A percentile compares a stretch with the other conserved stretches of the same genome.
Conservation (phyloP, 768 basidiomycete genomes). For the Suillus tomentosus region DNA sequence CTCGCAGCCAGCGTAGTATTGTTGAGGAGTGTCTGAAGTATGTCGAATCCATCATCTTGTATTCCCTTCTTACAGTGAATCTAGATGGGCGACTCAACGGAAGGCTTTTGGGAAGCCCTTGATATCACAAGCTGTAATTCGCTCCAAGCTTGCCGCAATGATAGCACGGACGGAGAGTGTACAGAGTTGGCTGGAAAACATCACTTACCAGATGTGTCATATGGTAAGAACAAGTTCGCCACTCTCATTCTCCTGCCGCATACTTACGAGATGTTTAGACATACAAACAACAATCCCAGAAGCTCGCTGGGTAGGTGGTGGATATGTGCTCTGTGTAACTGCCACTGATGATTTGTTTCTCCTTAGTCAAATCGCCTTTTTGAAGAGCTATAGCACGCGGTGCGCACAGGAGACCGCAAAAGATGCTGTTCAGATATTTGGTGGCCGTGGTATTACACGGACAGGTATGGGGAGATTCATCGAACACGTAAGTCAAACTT, state of each 20-base stretch:
- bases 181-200: slow-evolving; percentile 85
- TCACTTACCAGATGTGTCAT: slow-evolving; percentile 86
- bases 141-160: slow-evolving; percentile 86
- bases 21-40: slow-evolving; percentile 86
- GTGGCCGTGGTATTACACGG: slow-evolving; percentile 82
- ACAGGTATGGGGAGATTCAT: slow-evolving; percentile 67
- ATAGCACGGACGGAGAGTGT: slow-evolving; percentile 80
- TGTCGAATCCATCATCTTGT: slow-evolving; percentile 17
- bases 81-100: slow-evolving; percentile 83
- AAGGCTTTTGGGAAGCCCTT: slow-evolving; percentile 92
- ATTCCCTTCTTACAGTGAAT: neutral
- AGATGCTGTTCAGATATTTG: slow-evolving; percentile 80
- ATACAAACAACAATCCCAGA: slow-evolving; percentile 72
- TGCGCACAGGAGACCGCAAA: slow-evolving; percentile 78
- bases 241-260: neutral
- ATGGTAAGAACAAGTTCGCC: slow-evolving; percentile 48
- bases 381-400: slow-evolving; percentile 79
- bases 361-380: slow-evolving; percentile 68
- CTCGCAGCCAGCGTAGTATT: slow-evolving; percentile 65
- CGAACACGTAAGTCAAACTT: slow-evolving; percentile 47
- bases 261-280: slow-evolving; percentile 36
- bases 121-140: slow-evolving; percentile 82
- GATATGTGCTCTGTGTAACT: neutral
- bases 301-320: slow-evolving; percentile 65
- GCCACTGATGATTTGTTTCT: slow-evolving; percentile 5